Percentiles rank a stretch among this genome's conserved stretches.
phyloP scores from a whole-genome alignment of 805 yeast species.

The Lachancea dasiensis region DNA sequence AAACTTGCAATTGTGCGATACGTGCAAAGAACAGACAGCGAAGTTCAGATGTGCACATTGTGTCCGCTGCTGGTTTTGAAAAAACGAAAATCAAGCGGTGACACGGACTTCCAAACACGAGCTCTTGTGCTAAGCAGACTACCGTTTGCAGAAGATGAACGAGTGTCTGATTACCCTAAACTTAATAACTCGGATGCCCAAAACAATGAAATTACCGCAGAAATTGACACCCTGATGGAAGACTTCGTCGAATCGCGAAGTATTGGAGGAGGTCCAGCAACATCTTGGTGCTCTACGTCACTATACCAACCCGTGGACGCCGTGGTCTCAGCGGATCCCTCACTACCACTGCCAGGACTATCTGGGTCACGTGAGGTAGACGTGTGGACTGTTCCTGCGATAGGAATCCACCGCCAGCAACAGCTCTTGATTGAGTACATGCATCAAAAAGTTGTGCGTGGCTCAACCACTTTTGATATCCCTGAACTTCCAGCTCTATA shows the following conservation, averaged over 20 bases:
- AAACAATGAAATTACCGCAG: slow-evolving; percentile 32
- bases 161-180: slow-evolving; percentile 46
- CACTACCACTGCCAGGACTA: slow-evolving; percentile 20
- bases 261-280: slow-evolving; percentile 27
- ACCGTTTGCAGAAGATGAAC: slow-evolving; percentile 74
- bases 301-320: slow-evolving; percentile 4
- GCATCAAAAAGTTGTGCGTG: slow-evolving; percentile 17
- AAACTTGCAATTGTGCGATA: slow-evolving; percentile 56
- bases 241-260: slow-evolving; percentile 41
- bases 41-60: slow-evolving; percentile 49
- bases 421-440: slow-evolving; percentile 25
- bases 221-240: slow-evolving; percentile 40
- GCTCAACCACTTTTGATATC: slow-evolving; percentile 19
- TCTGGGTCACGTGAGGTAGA: slow-evolving; percentile 15
- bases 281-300: slow-evolving; percentile 8
- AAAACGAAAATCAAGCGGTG: not conserved
- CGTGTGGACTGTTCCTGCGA: slow-evolving; percentile 27
- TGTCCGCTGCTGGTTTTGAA: slow-evolving; percentile 37
- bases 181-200: slow-evolving; percentile 8
- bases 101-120: slow-evolving; percentile 23
- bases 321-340: not conserved
- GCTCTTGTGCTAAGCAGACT: slow-evolving; percentile 48
- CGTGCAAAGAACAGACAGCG: slow-evolving; percentile 45
- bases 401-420: slow-evolving; percentile 27
- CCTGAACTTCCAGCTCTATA: slow-evolving; percentile 26